phyloP scores from a whole-genome alignment of 2,329 filamentous ascomycete species.

The Paramyrothecium roridum region DNA sequence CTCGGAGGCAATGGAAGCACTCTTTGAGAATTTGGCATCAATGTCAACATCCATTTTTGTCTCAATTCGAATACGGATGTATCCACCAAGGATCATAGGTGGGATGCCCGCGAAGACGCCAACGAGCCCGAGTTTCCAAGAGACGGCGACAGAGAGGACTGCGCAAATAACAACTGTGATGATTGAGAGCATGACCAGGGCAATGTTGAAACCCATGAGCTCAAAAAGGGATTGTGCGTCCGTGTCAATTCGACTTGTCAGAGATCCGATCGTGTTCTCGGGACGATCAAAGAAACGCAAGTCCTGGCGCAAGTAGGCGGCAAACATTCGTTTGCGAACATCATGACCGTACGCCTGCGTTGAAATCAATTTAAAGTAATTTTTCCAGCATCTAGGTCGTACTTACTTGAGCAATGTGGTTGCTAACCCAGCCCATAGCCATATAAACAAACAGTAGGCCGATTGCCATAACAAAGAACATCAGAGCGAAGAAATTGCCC shows the following conservation, averaged over 20 bases:
- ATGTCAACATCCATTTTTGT: slow-evolving; percentile 32
- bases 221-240: slow-evolving; percentile 39
- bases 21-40: slow-evolving; percentile 28
- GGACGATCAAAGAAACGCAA: slow-evolving; percentile 34
- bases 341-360: not conserved
- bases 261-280: slow-evolving; percentile 27
- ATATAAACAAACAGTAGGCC: slow-evolving; percentile 36
- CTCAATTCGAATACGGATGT: slow-evolving; percentile 36
- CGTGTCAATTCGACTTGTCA: slow-evolving; percentile 25
- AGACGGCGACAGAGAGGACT: slow-evolving; percentile 34
- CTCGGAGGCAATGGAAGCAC: slow-evolving; percentile 41
- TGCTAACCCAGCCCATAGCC: slow-evolving; percentile 14
- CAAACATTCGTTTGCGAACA: slow-evolving; percentile 18
- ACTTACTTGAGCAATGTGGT: slow-evolving; percentile 13
- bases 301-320: slow-evolving; percentile 31
- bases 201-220: slow-evolving; percentile 39
- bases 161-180: slow-evolving; percentile 35
- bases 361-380: not conserved
- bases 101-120: slow-evolving; percentile 37
- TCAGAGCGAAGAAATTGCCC: slow-evolving; percentile 36
- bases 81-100: slow-evolving; percentile 31
- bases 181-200: slow-evolving; percentile 35
- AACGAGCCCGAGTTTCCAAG: slow-evolving; percentile 43
- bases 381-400: not conserved
- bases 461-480: slow-evolving; percentile 35